phyloP scores from a whole-genome alignment of 495 filamentous ascomycete species.

The Hypomontagnella submonticulosa region DNA sequence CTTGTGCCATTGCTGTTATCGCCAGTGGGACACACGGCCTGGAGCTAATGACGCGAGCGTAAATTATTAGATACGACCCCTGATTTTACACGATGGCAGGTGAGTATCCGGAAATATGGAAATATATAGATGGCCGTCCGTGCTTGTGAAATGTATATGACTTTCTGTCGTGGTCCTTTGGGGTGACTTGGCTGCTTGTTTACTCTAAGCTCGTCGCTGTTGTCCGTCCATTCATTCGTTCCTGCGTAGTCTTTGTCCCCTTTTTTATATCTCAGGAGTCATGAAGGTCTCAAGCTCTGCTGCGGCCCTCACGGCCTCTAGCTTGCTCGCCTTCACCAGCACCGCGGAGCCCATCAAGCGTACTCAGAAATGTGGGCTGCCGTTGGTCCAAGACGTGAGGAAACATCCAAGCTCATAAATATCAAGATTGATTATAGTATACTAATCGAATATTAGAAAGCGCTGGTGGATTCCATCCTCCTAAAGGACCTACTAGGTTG shows the following conservation, averaged over 20 bases:
- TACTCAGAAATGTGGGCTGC: slow-evolving; percentile 16
- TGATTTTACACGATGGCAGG: slow-evolving; percentile 5
- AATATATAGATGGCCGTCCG: not conserved
- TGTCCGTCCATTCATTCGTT: not conserved
- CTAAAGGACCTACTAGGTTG: slow-evolving; percentile 54
- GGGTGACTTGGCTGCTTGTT: slow-evolving; percentile 9
- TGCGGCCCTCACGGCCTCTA: slow-evolving; percentile 26
- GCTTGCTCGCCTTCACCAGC: slow-evolving; percentile 29
- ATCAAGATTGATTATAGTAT: not conserved
- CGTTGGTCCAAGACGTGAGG: slow-evolving; percentile 42
- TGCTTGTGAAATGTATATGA: slow-evolving; percentile 1
- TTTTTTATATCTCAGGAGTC: not conserved
- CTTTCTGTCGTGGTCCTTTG: not conserved
- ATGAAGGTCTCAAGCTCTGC: slow-evolving; percentile 32
- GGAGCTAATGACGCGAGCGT: slow-evolving; percentile 17
- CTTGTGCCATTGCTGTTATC: slow-evolving; percentile 6
- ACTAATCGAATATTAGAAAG: slow-evolving; percentile 31
- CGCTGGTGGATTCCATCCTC: slow-evolving; percentile 35
- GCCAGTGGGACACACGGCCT: not conserved
- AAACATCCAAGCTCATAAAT: not conserved
- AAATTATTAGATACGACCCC: slow-evolving; percentile 6
- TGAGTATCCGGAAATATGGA: not conserved
- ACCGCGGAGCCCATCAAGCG: slow-evolving; percentile 39
- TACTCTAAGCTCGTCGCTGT: not conserved
- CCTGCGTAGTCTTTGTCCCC: not conserved